Conservation (phyloP, 2,329 filamentous ascomycete species). For the Aspergillus hiratsukae region DNA sequence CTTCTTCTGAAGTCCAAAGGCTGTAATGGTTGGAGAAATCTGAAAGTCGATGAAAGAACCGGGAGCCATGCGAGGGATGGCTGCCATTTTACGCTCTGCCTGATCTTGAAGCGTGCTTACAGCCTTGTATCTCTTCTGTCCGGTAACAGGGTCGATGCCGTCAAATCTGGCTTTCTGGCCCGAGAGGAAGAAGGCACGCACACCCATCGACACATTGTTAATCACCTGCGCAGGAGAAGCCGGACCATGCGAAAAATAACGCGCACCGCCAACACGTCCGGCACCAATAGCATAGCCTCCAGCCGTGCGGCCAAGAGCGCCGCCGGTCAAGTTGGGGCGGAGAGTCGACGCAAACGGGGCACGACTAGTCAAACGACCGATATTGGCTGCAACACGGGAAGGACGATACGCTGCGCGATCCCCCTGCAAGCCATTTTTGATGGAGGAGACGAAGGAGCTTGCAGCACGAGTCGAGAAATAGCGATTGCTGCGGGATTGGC, state of each 20-base stretch:
- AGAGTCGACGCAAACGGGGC: slow-evolving; percentile 85
- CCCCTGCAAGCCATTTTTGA: slow-evolving; percentile 39
- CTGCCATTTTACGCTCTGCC: slow-evolving; percentile 62
- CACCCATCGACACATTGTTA: slow-evolving; percentile 89
- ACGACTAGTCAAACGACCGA: slow-evolving; percentile 64
- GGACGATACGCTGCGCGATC: slow-evolving; percentile 52
- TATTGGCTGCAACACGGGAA: slow-evolving; percentile 52
- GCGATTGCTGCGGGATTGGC: slow-evolving; percentile 56
- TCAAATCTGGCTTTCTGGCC: slow-evolving; percentile 86
- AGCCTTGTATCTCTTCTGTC: slow-evolving; percentile 73
- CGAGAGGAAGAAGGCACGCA: slow-evolving; percentile 87
- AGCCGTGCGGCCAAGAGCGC: slow-evolving; percentile 75
- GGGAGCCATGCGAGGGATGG: slow-evolving; percentile 49
- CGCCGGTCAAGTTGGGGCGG: slow-evolving; percentile 86
- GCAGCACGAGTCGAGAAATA: slow-evolving; percentile 56
- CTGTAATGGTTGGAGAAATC: slow-evolving; percentile 83
- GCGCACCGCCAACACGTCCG: slow-evolving; percentile 64
- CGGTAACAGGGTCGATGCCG: slow-evolving; percentile 62
- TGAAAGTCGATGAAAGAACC: slow-evolving; percentile 87
- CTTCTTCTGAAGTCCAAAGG: slow-evolving; percentile 53
- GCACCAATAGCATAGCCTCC: slow-evolving; percentile 80
- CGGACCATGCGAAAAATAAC: slow-evolving; percentile 88
- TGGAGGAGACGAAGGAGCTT: slow-evolving; percentile 48
- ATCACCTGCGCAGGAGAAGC: slow-evolving; percentile 84
- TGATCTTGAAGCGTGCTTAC: slow-evolving; percentile 73